A percentile compares a stretch with the other conserved stretches of the same genome.
Evolutionary conservation across 108 stramenopile species (phyloP).

Genomic region (Skeletonema tropicum): DNA sequence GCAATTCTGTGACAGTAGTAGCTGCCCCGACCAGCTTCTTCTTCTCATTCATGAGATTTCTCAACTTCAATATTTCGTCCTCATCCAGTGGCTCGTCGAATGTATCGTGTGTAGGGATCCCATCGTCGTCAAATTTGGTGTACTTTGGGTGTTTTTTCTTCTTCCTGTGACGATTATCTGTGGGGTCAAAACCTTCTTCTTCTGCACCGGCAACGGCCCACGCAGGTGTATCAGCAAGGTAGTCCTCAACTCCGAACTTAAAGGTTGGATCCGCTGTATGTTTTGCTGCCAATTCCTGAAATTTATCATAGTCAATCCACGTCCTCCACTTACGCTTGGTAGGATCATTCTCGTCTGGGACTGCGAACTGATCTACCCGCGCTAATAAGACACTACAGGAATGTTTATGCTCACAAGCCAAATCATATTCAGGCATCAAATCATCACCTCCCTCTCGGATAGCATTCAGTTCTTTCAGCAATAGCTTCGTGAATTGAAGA

Average conservation of each 20-base stretch:
- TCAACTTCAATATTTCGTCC: conserved; percentile 59
- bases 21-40: conserved; percentile 68
- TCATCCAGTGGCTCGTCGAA: conserved; percentile 54
- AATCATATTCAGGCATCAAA: conserved; percentile 75
- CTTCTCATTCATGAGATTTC: conserved; percentile 66
- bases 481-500: conserved; percentile 63
- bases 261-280: conserved; percentile 64
- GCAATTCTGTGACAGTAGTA: conserved; percentile 71
- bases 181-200: conserved; percentile 96
- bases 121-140: conserved; percentile 70
- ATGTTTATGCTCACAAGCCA: conserved; percentile 96
- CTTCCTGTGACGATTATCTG: conserved; percentile 81
- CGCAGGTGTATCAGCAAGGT: conserved; percentile 82
- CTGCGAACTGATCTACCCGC: conserved; percentile 84
- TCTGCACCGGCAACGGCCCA: conserved; percentile 93
- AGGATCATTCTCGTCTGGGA: conserved; percentile 56
- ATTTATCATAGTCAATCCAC: conserved; percentile 96
- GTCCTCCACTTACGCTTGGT: conserved; percentile 88
- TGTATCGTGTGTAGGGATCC: conserved; percentile 86
- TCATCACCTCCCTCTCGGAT: conserved; percentile 63
- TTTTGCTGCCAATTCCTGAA: conserved; percentile 73
- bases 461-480: conserved; percentile 67
- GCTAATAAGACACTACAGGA: conserved; percentile 94
- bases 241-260: conserved; percentile 84
- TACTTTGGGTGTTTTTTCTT: conserved; percentile 85